Percentiles rank a stretch among this genome's conserved stretches.
These are phyloP conservation scores for Mimosa bimucronata DNA, from an alignment of 306 rosid genomes.

Conservation along the genomic window DNA sequence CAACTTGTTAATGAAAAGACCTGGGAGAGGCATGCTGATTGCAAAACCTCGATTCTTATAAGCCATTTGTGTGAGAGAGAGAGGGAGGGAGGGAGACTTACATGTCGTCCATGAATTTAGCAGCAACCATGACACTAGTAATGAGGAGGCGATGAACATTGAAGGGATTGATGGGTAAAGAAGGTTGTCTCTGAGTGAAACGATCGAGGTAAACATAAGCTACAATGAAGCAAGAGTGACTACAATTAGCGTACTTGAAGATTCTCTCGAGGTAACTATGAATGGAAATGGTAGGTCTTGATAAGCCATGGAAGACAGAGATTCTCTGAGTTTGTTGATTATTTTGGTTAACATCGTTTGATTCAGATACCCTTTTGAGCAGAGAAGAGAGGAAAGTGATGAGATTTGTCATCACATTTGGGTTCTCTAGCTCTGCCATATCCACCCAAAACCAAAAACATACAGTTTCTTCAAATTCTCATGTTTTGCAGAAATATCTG, in stretches of 20 bases:
- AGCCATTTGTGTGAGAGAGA: too few species aligned
- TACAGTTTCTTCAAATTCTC: conserved; percentile 44
- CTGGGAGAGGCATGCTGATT: too few species aligned
- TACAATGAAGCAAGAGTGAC: conserved; percentile 83
- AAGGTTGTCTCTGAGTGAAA: conserved; percentile 77
- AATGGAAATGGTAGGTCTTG: conserved; percentile 76
- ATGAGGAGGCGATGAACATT: conserved; percentile 88
- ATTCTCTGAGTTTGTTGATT: conserved; percentile 59
- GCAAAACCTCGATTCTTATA: too few species aligned
- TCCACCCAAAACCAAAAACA: background rate
- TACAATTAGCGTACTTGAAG: conserved; percentile 93
- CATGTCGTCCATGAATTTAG: conserved; percentile 99
- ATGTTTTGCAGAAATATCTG: conserved; percentile 14
- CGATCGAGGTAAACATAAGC: conserved; percentile 95
- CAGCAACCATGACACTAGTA: conserved; percentile 91
- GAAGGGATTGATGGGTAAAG: conserved; percentile 79
- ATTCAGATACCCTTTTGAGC: conserved; percentile 77
- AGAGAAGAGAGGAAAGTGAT: conserved; percentile 79
- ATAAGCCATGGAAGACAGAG: conserved; percentile 89
- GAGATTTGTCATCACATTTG: conserved; percentile 68
- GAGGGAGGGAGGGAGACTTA: conserved; percentile 42
- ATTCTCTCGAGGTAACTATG: conserved; percentile 84
- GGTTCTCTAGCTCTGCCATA: conserved; percentile 90
- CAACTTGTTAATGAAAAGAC: too few species aligned
- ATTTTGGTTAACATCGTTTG: conserved; percentile 61